These are phyloP conservation scores for Hirsutella rhossiliensis DNA, from an alignment of 2,329 filamentous ascomycete genomes.

Conservation along the genomic window DNA sequence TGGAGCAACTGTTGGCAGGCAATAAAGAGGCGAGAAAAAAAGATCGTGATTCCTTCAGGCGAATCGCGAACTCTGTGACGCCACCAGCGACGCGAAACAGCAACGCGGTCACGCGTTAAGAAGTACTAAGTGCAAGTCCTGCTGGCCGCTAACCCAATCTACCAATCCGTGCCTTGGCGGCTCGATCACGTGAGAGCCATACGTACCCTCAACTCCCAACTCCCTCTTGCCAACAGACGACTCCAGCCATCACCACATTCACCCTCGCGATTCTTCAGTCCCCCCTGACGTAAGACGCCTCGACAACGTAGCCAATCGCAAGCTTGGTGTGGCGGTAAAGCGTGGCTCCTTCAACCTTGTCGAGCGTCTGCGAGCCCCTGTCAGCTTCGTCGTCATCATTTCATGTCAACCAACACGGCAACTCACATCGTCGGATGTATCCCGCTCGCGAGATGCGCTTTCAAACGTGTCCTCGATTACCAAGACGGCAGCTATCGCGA, in stretches of 20 bases:
- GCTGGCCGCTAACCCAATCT: no score
- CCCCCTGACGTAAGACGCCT: neutral
- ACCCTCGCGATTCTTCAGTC: no score
- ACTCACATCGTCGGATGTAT: neutral
- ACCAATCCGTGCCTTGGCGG: no score
- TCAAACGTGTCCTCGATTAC: no score
- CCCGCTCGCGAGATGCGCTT: neutral
- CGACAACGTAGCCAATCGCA: neutral
- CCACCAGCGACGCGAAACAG: conserved; percentile 19
- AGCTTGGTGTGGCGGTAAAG: neutral
- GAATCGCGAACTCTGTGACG: conserved; percentile 11
- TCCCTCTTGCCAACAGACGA: no score
- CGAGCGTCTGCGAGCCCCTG: neutral
- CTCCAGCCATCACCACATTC: no score
- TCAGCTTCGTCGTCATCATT: neutral
- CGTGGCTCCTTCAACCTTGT: neutral
- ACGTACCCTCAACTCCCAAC: no score
- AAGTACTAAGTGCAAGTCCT: neutral
- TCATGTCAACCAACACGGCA: no score
- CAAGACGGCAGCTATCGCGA: no score
- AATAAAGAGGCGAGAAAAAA: neutral
- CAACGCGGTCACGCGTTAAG: conserved; percentile 20
- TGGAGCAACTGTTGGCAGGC: no score
- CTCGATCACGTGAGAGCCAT: no score
- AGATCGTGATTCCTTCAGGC: neutral